Base-by-base conservation (phyloP, 2,329 filamentous ascomycete genomes). In the Sclerotinia subarctica region DNA sequence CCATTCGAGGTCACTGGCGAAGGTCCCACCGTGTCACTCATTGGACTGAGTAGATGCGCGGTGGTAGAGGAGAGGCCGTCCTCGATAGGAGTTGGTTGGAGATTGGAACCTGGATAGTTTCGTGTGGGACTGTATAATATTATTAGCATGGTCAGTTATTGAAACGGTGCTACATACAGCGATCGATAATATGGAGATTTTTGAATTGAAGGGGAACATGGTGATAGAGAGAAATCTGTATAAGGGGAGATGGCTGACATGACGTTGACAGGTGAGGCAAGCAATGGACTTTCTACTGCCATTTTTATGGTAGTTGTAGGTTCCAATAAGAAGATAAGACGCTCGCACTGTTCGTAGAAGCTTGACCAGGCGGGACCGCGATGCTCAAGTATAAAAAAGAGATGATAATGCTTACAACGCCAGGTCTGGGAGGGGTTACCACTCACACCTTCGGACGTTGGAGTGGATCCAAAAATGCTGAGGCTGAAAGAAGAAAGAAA, bases 1-100 rank as follows among this genome's bases (percentile, higher is more conserved):
- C 91, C 91, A 77, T 91, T 94, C 51, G 92, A 95, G 63, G 93
- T 93, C 32, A 94, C 91, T 10, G 92, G 92, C 24, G 92, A 94
- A 13, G 92, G 92, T 52, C 92, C 91, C 65, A 93, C 89, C 72
- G 89, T 86, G 73, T 90, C 88, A 76, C 84, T 89, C 70, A 90
- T 84, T 70, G 90, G 84, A 79, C 87, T 85, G 77, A 86, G 78
- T 82, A 90, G 82, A 44, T 81, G 79, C 53, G 69, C 57, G 53
- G 72, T 73, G 68, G 70, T 72, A 52, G 76, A 73, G 53, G 73
- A 77, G 32, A 73, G 72, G 54, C 72, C 70, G 58, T 70, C 70
- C 8, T 75, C 76, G 47, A 81, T 81, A 42, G 84, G 84, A 70
- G 79, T 79, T 35, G 86, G 85, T 69, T 82, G 85, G 38, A 86